These are phyloP conservation scores for Aspergillus sojae DNA, from an alignment of 2,329 filamentous ascomycete species.

Conservation along the genomic window DNA sequence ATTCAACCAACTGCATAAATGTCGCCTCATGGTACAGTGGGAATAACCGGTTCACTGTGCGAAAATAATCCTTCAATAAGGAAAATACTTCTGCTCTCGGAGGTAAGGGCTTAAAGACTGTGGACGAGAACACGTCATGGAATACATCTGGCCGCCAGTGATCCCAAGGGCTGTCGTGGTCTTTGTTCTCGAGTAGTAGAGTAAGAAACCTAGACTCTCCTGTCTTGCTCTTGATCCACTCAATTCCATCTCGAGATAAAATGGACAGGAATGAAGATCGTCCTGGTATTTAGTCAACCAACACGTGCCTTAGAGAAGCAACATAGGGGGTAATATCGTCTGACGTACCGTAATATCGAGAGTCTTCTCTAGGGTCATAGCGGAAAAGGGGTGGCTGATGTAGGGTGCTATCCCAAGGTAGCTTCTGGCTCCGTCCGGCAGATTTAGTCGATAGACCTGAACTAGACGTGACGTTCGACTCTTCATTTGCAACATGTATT, in stretches of 20 bases:
- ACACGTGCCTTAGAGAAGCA: background rate
- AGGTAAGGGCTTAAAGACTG: conserved; percentile 78
- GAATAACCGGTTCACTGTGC: conserved; percentile 97
- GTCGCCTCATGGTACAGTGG: conserved; percentile 93
- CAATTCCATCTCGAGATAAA: conserved; percentile 91
- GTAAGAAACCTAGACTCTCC: conserved; percentile 88
- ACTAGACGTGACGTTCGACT: background rate
- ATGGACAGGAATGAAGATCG: conserved; percentile 95
- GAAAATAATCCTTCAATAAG: conserved; percentile 86
- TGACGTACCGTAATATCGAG: conserved; percentile 69
- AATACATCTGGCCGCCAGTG: conserved; percentile 98
- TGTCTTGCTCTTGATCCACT: conserved; percentile 95
- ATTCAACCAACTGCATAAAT: conserved; percentile 93
- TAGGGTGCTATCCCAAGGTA: conserved; percentile 44
- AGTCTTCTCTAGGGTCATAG: conserved; percentile 86
- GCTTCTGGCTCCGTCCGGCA: conserved; percentile 38
- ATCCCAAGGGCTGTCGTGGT: conserved; percentile 86
- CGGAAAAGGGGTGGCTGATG: conserved; percentile 77
- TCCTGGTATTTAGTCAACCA: conserved; percentile 51
- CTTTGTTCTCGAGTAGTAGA: conserved; percentile 79
- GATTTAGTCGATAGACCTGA: conserved; percentile 20
- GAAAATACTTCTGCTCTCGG: conserved; percentile 83
- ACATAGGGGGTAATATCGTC: background rate
- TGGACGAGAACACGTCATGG: conserved; percentile 80
- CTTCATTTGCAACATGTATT: background rate